phyloP scores from a whole-genome alignment of 1,139 yeast species.

The Suhomyces coccinellae region DNA sequence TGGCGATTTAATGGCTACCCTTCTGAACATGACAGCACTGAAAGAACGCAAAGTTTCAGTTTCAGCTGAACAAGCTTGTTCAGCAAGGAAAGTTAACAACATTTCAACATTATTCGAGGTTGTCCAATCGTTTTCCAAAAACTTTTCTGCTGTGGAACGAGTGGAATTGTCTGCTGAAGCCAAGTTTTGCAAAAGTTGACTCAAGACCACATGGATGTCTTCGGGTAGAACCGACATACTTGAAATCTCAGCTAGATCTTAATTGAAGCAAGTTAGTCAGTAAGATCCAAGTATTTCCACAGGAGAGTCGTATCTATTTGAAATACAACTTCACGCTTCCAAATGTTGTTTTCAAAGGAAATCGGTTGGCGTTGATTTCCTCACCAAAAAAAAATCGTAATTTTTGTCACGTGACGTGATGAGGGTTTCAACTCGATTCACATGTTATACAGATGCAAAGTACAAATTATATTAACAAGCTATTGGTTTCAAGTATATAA shows the following conservation, averaged over 20 bases:
- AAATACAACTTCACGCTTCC: background rate
- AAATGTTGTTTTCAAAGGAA: background rate
- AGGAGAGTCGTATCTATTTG: background rate
- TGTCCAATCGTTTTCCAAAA: constrained; percentile 76
- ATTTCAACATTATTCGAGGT: constrained; percentile 61
- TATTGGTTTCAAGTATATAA: background rate
- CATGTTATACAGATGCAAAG: no score
- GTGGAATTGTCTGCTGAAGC: constrained; percentile 73
- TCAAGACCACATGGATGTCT: constrained; percentile 57
- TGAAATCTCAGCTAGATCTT: background rate
- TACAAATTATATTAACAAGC: background rate
- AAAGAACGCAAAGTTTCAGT: constrained; percentile 60
- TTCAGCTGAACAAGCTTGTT: constrained; percentile 66
- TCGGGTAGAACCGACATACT: constrained; percentile 61
- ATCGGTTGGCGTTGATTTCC: constrained; percentile 9
- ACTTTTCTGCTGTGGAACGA: constrained; percentile 77
- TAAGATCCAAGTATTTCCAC: background rate
- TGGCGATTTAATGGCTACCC: constrained; percentile 80
- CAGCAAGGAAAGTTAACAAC: constrained; percentile 76
- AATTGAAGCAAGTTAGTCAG: background rate
- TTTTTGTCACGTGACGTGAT: constrained; percentile 10
- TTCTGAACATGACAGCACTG: constrained; percentile 84
- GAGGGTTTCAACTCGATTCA: constrained; percentile 3
- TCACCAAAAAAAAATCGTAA: constrained; percentile 9
- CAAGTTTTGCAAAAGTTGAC: constrained; percentile 63